phyloP scores from a whole-genome alignment of 352 stramenopile species.

The Globisporangium lucens region DNA sequence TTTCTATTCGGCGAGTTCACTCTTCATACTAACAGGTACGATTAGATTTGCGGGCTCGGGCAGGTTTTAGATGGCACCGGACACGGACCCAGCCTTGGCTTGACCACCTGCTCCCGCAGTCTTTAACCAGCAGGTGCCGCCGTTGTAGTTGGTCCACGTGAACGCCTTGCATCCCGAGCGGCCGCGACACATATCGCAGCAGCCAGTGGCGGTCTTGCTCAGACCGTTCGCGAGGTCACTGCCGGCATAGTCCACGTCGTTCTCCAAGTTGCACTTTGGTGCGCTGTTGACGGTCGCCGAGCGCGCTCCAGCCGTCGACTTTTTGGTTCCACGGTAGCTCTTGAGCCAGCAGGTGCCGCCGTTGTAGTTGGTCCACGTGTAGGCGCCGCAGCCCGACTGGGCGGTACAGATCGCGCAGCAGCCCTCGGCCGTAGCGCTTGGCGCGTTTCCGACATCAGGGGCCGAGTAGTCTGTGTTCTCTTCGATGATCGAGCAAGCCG shows the following conservation, averaged over 20 bases:
- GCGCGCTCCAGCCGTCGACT: background rate
- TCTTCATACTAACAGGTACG: background rate
- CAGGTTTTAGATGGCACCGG: background rate
- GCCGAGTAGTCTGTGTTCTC: constrained; percentile 23
- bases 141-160: constrained; percentile 48
- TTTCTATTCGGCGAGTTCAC: background rate
- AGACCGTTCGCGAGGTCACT: constrained; percentile 6
- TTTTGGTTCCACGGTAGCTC: constrained; percentile 9
- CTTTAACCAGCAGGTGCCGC: constrained; percentile 60
- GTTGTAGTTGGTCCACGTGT: constrained; percentile 50
- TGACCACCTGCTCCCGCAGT: background rate
- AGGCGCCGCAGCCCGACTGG: constrained; percentile 33
- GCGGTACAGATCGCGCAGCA: constrained; percentile 32
- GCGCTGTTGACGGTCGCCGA: constrained; percentile 1
- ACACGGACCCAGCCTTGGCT: background rate
- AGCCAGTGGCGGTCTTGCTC: background rate
- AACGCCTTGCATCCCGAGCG: constrained; percentile 23
- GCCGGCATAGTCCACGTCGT: constrained; percentile 9
- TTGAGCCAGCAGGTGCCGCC: constrained; percentile 65
- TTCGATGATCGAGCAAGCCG: constrained; percentile 10
- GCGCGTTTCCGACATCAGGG: constrained; percentile 16
- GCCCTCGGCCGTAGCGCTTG: background rate
- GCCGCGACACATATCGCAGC: constrained; percentile 6
- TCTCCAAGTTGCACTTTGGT: constrained; percentile 6
- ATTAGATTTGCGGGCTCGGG: no score